phyloP scores from a whole-genome alignment of 805 yeast species.

The Lachancea waltii region DNA sequence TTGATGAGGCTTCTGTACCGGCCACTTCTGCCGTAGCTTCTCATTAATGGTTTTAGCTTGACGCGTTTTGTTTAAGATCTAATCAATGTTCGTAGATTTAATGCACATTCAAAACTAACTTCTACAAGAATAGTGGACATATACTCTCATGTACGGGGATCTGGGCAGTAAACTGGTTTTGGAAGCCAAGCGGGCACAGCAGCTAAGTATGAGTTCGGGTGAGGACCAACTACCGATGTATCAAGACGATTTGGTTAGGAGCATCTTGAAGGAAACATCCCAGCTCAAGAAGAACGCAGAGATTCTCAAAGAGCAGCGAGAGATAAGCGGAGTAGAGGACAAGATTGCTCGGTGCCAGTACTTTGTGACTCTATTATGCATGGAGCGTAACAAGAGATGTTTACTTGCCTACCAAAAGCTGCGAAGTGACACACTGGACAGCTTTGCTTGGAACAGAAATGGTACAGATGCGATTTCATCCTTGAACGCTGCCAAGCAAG shows the following conservation, averaged over 20 bases:
- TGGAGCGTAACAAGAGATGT: conserved; percentile 87
- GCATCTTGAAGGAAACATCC: conserved; percentile 62
- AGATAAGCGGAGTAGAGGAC: conserved; percentile 27
- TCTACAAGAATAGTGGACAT: too few relatives aligned
- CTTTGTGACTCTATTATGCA: conserved; percentile 53
- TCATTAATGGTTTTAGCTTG: conserved; percentile 10
- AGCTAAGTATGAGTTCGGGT: conserved; percentile 38
- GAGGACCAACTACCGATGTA: conserved; percentile 46
- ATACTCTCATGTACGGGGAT: conserved; percentile 98
- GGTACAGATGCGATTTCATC: conserved; percentile 36
- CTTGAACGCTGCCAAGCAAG: conserved; percentile 21
- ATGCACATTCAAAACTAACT: too few relatives aligned
- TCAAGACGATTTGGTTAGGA: conserved; percentile 63
- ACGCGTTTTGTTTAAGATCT: not conserved
- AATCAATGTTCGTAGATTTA: too few relatives aligned
- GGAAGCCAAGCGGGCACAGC: conserved; percentile 76
- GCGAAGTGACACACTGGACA: conserved; percentile 61
- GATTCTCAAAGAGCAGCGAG: conserved; percentile 33
- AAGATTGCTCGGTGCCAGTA: conserved; percentile 54
- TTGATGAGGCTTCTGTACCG: conserved; percentile 6
- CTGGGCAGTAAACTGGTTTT: conserved; percentile 71
- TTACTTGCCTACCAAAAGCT: conserved; percentile 73
- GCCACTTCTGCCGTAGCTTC: conserved; percentile 19
- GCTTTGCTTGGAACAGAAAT: conserved; percentile 63
- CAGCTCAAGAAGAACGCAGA: conserved; percentile 57